Percentiles rank a stretch among this genome's conserved stretches.
phyloP scores from a whole-genome alignment of 345 rosid genomes.

The Pistacia integerrima region DNA sequence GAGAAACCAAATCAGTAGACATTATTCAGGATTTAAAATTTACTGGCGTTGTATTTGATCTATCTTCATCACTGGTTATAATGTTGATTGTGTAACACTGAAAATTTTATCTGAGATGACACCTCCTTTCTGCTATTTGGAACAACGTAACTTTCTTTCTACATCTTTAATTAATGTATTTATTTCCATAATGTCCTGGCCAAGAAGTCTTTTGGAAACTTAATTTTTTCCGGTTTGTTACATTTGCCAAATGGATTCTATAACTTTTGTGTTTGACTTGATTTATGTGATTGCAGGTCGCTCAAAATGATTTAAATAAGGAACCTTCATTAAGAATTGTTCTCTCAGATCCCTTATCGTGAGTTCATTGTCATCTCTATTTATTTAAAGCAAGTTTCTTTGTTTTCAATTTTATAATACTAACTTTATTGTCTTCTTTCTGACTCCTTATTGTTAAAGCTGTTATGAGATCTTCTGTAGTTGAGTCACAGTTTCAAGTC shows the following conservation, averaged over 20 bases:
- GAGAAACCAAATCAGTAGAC: background rate
- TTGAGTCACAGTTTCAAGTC: background rate
- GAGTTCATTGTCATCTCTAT: slow-evolving; percentile 40
- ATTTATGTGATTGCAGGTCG: slow-evolving; percentile 50
- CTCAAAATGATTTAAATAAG: slow-evolving; percentile 55
- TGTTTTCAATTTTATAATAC: background rate
- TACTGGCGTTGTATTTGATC: background rate
- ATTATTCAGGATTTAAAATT: background rate
- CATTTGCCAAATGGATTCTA: slow-evolving; percentile 3
- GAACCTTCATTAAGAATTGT: slow-evolving; percentile 93
- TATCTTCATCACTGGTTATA: background rate
- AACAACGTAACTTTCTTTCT: background rate
- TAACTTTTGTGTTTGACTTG: slow-evolving; percentile 27
- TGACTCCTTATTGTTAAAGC: background rate
- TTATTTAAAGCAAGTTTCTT: slow-evolving; percentile 10
- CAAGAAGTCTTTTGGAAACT: background rate
- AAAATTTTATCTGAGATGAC: background rate
- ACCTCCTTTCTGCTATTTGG: too few relatives aligned
- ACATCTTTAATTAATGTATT: background rate
- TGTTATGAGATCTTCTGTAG: slow-evolving; percentile 1
- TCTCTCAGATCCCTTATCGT: slow-evolving; percentile 97
- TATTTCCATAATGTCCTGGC: background rate
- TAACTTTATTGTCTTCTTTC: background rate
- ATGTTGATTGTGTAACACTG: background rate
- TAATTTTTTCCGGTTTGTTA: slow-evolving; percentile 2